Conservation (phyloP, 2,329 filamentous ascomycete species). For the Metarhizium sp. region DNA sequence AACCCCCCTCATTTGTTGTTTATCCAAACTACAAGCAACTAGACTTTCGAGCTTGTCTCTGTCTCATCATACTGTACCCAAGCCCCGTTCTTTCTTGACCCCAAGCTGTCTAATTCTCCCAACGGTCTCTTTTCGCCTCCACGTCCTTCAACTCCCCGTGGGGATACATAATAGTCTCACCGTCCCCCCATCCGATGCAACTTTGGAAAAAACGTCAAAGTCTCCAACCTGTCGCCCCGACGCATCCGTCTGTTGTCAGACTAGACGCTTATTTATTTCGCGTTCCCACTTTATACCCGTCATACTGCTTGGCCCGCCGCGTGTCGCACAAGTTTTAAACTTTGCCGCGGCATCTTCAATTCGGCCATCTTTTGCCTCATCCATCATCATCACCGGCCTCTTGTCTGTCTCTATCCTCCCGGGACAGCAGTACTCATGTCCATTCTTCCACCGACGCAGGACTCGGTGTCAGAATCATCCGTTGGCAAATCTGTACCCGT, state of each 20-base stretch:
- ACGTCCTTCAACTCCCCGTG: background rate
- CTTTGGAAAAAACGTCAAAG: background rate
- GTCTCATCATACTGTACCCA: background rate
- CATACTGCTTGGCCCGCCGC: background rate
- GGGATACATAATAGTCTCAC: background rate
- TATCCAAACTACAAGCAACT: too few species aligned
- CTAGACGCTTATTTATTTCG: background rate
- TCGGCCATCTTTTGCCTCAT: background rate
- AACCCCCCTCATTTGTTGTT: too few species aligned
- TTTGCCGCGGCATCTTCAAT: background rate
- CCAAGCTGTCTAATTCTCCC: background rate
- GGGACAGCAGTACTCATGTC: slow-evolving; percentile 16
- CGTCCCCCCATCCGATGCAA: background rate
- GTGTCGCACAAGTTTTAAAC: background rate
- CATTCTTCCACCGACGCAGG: slow-evolving; percentile 14
- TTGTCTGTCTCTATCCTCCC: background rate
- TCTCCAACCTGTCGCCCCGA: background rate
- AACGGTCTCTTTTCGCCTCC: background rate
- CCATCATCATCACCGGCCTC: too few species aligned
- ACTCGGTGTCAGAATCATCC: slow-evolving; percentile 24
- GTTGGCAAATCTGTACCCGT: slow-evolving; percentile 20
- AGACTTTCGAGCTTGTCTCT: background rate
- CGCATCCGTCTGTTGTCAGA: background rate
- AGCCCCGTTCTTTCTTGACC: background rate
- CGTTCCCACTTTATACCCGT: background rate